Evolutionary conservation across 2,329 filamentous ascomycete species (phyloP).

Genomic region (Xylaria sp.): DNA sequence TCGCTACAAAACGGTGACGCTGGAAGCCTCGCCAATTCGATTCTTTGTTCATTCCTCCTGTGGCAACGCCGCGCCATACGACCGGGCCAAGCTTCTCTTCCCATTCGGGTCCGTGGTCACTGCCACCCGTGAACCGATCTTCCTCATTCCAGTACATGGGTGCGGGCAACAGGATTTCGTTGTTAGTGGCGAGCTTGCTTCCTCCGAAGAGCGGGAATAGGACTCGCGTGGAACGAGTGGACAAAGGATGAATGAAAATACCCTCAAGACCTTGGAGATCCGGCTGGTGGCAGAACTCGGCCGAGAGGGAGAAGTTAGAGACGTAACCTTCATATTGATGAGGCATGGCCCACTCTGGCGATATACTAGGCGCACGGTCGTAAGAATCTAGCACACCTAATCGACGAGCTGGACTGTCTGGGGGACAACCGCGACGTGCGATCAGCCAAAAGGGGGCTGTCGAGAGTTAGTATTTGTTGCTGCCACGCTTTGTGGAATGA

Average conservation of each 20-base stretch:
- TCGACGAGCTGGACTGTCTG: constrained; percentile 64
- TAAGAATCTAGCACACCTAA: constrained; percentile 52
- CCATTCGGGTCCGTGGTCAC: constrained; percentile 62
- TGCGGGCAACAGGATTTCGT: constrained; percentile 71
- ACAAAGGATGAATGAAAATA: constrained; percentile 66
- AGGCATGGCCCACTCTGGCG: constrained; percentile 50
- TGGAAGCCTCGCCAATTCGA: constrained; percentile 75
- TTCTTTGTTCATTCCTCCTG: constrained; percentile 63
- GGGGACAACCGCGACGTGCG: constrained; percentile 64
- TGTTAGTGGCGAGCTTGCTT: constrained; percentile 72
- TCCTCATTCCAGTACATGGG: constrained; percentile 72
- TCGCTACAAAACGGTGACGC: constrained; percentile 74
- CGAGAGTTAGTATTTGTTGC: not conserved
- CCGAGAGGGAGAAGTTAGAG: constrained; percentile 64
- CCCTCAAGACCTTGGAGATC: constrained; percentile 67
- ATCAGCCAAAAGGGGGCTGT: constrained; percentile 62
- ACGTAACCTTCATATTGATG: constrained; percentile 64
- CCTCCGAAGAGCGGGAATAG: constrained; percentile 71
- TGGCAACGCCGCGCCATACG: constrained; percentile 72
- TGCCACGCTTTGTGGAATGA: not conserved
- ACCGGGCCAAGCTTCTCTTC: constrained; percentile 57
- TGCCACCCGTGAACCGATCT: constrained; percentile 63
- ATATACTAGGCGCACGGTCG: constrained; percentile 51
- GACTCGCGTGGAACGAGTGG: constrained; percentile 59
- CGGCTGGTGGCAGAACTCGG: constrained; percentile 69